Evolutionary conservation across 208 protist species (phyloP).

Genomic region (Wallacemonas collosoma): DNA sequence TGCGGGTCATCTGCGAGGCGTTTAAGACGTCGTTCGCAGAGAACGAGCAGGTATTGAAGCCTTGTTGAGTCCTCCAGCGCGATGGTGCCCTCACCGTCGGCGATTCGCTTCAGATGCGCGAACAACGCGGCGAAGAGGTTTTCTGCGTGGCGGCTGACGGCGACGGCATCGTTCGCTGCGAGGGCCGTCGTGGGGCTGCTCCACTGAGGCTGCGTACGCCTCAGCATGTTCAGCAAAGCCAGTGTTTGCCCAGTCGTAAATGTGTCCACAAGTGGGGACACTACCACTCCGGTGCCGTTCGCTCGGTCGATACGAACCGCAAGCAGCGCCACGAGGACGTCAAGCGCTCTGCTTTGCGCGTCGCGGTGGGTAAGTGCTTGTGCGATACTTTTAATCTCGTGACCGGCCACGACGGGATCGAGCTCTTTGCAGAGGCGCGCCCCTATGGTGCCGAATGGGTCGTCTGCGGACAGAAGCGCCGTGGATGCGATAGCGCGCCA

Average conservation of each 20-base stretch:
- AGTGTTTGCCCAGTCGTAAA: not conserved
- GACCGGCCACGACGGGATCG: not conserved
- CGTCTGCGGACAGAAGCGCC: not conserved
- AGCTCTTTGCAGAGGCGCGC: not conserved
- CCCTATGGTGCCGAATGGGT: constrained; percentile 3
- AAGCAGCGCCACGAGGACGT: not conserved
- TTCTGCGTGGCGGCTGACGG: not conserved
- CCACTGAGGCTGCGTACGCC: not conserved
- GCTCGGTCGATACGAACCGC: not conserved
- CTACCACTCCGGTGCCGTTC: no score
- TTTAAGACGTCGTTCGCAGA: not conserved
- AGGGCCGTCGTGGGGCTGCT: no score
- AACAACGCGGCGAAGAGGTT: not conserved
- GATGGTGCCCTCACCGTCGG: not conserved
- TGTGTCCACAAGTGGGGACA: not conserved
- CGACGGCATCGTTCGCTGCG: no score
- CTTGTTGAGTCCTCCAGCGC: not conserved
- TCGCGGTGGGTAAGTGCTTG: not conserved
- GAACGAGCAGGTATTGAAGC: not conserved
- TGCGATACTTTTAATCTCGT: not conserved
- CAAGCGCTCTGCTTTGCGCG: not conserved
- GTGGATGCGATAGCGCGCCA: constrained; percentile 11
- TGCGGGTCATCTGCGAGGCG: not conserved
- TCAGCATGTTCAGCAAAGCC: not conserved
- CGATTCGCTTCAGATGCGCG: not conserved